Conservation (phyloP, 2,329 filamentous ascomycete genomes). For the Aureobasidium vineae region DNA sequence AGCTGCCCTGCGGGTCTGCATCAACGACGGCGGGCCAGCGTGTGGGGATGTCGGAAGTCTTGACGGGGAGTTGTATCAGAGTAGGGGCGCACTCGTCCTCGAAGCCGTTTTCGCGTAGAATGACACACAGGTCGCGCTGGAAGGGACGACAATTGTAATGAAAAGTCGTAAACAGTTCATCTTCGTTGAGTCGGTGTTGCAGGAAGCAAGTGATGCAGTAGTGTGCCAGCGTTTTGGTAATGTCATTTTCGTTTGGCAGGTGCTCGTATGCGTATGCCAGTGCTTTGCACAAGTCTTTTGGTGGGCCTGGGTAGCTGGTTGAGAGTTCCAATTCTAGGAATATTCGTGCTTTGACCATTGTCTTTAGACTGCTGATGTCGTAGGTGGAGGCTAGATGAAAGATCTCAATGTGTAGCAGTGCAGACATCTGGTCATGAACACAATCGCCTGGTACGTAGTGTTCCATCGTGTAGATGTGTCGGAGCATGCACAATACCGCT, state of each 20-base stretch:
- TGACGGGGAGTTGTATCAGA: constrained; percentile 37
- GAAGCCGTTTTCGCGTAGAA: constrained; percentile 41
- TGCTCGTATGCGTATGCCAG: constrained; percentile 39
- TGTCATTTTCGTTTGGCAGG: constrained; percentile 33
- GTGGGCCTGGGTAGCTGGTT: constrained; percentile 41
- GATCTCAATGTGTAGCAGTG: constrained; percentile 45
- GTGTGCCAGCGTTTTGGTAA: constrained; percentile 44
- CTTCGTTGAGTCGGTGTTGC: constrained; percentile 39
- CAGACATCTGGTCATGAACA: constrained; percentile 34
- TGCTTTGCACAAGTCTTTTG: constrained; percentile 42
- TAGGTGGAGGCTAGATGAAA: constrained; percentile 45
- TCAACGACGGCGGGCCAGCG: constrained; percentile 8
- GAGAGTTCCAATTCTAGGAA: constrained; percentile 42
- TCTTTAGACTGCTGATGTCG: constrained; percentile 42
- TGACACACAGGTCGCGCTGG: constrained; percentile 43
- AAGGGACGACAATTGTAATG: constrained; percentile 42
- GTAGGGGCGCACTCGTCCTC: constrained; percentile 40
- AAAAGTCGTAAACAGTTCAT: constrained; percentile 41
- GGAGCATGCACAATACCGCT: constrained; percentile 42
- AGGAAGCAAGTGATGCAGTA: constrained; percentile 45
- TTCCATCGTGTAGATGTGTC: constrained; percentile 44
- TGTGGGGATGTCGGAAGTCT: constrained; percentile 25
- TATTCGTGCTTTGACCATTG: constrained; percentile 43
- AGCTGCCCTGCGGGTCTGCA: neutral
- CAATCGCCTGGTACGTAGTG: constrained; percentile 37